Percentiles rank a stretch among this genome's conserved stretches.
phyloP scores from a whole-genome alignment of 306 rosid genomes.

The Dalbergia cochinchinensis region DNA sequence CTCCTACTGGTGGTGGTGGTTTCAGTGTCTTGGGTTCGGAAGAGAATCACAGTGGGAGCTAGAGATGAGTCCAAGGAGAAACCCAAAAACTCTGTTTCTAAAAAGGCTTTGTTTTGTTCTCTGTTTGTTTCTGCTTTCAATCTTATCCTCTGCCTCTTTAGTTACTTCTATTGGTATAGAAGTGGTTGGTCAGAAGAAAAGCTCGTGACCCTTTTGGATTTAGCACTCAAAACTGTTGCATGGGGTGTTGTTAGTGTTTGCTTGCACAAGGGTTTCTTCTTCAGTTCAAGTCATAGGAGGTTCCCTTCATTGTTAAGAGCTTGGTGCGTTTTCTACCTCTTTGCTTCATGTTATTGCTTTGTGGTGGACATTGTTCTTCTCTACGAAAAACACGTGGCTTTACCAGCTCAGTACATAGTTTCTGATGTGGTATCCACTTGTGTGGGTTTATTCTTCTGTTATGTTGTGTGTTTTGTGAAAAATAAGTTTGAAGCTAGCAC shows the following conservation, averaged over 20 bases:
- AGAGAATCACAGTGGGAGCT: not conserved
- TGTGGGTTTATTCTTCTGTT: constrained; percentile 53
- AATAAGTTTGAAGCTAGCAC: constrained; percentile 37
- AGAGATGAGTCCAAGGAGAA: constrained; percentile 41
- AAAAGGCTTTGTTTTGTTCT: constrained; percentile 45
- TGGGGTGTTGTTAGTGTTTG: constrained; percentile 53
- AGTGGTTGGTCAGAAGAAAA: constrained; percentile 54
- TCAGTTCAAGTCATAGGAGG: constrained; percentile 40
- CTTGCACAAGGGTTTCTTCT: constrained; percentile 38
- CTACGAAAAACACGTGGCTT: constrained; percentile 5
- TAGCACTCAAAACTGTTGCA: constrained; percentile 48
- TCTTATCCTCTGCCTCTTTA: constrained; percentile 34
- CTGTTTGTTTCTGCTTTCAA: constrained; percentile 47
- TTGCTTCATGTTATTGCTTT: constrained; percentile 46
- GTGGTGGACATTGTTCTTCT: constrained; percentile 50
- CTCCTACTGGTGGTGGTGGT: constrained; percentile 41
- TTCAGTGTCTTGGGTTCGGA: constrained; percentile 42
- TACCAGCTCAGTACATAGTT: constrained; percentile 44
- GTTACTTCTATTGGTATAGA: constrained; percentile 45
- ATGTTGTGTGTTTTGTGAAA: constrained; percentile 47
- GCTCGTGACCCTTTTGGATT: constrained; percentile 53
- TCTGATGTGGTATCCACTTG: constrained; percentile 51
- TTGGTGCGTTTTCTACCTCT: constrained; percentile 56
- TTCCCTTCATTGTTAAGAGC: constrained; percentile 51
- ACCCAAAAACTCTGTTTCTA: not conserved